Percentiles rank a stretch among this genome's conserved stretches.
Evolutionary conservation across 2,329 filamentous ascomycete genomes (phyloP).

Genomic region (Nigrograna mackinnonii): DNA sequence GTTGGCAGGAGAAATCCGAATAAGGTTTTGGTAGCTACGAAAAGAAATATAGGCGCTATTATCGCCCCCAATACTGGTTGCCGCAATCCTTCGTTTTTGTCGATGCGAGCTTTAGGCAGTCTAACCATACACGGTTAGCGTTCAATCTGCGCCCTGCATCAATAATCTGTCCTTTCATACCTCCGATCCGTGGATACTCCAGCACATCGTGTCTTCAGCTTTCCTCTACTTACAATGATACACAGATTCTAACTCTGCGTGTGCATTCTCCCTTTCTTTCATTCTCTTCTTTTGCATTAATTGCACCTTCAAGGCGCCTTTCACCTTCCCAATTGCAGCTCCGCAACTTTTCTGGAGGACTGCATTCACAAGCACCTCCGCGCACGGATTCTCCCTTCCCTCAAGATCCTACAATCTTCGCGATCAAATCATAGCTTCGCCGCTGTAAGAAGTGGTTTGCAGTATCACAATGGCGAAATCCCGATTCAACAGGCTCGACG

Average conservation of each 20-base stretch:
- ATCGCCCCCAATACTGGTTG: too few species aligned
- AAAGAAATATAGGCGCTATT: too few species aligned
- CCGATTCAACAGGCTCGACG: constrained; percentile 93
- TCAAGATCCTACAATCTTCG: not conserved
- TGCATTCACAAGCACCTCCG: not conserved
- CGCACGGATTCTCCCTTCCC: not conserved
- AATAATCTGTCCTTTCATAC: too few species aligned
- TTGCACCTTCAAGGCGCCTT: not conserved
- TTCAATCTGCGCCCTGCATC: too few species aligned
- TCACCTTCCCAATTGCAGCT: too few species aligned
- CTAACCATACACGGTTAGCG: too few species aligned
- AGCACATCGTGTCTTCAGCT: too few species aligned
- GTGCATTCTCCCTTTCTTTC: constrained; percentile 10
- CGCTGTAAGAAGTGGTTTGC: not conserved
- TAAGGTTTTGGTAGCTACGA: too few species aligned
- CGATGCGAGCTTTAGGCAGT: too few species aligned
- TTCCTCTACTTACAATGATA: constrained; percentile 13
- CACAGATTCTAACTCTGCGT: constrained; percentile 6
- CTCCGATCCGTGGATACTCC: too few species aligned
- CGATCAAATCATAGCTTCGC: not conserved
- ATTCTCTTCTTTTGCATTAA: constrained; percentile 1
- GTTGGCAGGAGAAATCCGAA: too few species aligned
- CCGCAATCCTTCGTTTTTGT: too few species aligned
- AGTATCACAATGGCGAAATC: constrained; percentile 65
- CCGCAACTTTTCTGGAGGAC: constrained; percentile 1